Base-by-base conservation (phyloP, 2,329 filamentous ascomycete genomes). In the Didymellaceae sp. region DNA sequence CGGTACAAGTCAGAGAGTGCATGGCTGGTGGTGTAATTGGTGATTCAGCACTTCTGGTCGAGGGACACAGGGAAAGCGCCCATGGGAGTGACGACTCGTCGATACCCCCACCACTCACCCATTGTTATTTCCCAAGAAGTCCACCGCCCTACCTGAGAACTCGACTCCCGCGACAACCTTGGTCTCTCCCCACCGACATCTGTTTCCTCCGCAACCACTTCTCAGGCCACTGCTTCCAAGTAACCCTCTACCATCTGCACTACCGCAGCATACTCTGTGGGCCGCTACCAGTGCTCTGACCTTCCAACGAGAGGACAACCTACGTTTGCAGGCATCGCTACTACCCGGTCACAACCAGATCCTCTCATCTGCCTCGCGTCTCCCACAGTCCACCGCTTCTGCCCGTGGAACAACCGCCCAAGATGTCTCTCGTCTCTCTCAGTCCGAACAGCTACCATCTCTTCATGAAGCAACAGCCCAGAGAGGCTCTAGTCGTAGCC, bases 401-500 rank as follows among this genome's bases (percentile, higher is more conserved):
- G 24, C 32, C 44, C 28, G 32, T 44, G 37, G 35, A 37, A 52
- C 35, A 21, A 32, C 3, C 6, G 16, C 8, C 37, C 43, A 41
- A 33, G 13, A 52, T 52, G 48, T 52, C 48, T 35, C 48, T 52
- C 37, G 16, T 52, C 18, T 18, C 25, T 6, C 24, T 42, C 7
- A 10, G 24, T 17, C 14, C 31, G 6, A 34, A 30, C 24, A 16
- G 13, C 30, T 61, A 46, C 30, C 16, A 22, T 10, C 9, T 38
- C 11, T 45, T 56, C 3, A 2, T 26, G 3, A 45, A 90, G 59
- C 88, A 91, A 74, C 80, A 87, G 66, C 88, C 88, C 43, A 78
- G 81, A 58, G 80, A 84, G 72, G 87, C 85, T 40, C 81, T 87
- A 56, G 84, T 90, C 45, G 83, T 86, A 33, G 57, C 66, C 32